These are phyloP conservation scores for Mucor velutinosus DNA, from an alignment of 371 early-diverging fungal species.

Conservation along the genomic window DNA sequence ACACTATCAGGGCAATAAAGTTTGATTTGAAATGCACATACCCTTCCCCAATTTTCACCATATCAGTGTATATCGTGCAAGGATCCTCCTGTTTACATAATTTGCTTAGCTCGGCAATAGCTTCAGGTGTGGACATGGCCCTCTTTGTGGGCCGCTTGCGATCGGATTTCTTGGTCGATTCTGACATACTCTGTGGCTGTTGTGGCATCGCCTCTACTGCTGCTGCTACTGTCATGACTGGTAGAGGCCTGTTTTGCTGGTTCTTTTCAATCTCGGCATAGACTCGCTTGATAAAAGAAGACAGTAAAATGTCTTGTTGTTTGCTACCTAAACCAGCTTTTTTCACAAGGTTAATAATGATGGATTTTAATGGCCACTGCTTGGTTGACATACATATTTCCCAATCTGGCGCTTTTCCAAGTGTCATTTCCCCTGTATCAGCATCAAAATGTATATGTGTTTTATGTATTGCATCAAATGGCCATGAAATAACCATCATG, in stretches of 20 bases:
- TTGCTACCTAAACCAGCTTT: slow-evolving; percentile 22
- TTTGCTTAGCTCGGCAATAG: slow-evolving; percentile 77
- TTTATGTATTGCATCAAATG: slow-evolving; percentile 31
- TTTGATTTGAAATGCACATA: slow-evolving; percentile 21
- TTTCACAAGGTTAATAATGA: background rate
- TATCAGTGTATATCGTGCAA: slow-evolving; percentile 48
- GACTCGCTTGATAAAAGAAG: slow-evolving; percentile 23
- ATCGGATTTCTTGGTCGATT: background rate
- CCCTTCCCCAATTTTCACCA: slow-evolving; percentile 77
- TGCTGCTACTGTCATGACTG: background rate
- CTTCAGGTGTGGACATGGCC: slow-evolving; percentile 49
- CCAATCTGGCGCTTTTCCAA: slow-evolving; percentile 19
- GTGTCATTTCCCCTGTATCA: slow-evolving; percentile 19
- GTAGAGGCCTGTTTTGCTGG: background rate
- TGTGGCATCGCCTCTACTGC: background rate
- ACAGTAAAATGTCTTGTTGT: slow-evolving; percentile 20
- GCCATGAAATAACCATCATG: slow-evolving; percentile 24
- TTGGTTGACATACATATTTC: slow-evolving; percentile 13
- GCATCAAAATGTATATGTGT: slow-evolving; percentile 26
- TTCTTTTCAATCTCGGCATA: slow-evolving; percentile 27
- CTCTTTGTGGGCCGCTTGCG: slow-evolving; percentile 7
- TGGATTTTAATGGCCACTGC: background rate
- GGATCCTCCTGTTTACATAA: slow-evolving; percentile 92
- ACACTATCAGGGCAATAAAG: background rate
- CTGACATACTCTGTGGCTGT: background rate